These are phyloP conservation scores for Sporopachydermia quercuum DNA, from an alignment of 805 yeast genomes.

Conservation along the genomic window DNA sequence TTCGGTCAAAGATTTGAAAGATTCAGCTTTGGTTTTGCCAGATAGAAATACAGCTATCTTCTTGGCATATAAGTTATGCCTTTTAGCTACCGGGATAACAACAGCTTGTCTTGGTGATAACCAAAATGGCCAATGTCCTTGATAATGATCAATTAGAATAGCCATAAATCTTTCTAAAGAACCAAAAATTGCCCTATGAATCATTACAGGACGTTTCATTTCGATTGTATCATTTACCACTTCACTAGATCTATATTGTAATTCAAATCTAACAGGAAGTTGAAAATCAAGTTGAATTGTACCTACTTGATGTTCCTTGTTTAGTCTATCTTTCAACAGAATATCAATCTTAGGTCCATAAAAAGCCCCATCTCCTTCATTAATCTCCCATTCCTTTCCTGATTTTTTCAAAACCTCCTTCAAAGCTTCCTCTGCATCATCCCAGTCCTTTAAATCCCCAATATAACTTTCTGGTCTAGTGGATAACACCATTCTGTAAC, in stretches of 20 bases:
- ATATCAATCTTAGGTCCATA: slow-evolving; percentile 67
- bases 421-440: slow-evolving; percentile 60
- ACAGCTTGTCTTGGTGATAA: slow-evolving; percentile 81
- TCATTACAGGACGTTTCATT: slow-evolving; percentile 70
- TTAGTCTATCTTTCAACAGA: slow-evolving; percentile 61
- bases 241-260: slow-evolving; percentile 40
- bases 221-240: slow-evolving; percentile 23
- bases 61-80: slow-evolving; percentile 42
- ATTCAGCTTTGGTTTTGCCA: slow-evolving; percentile 9
- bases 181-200: slow-evolving; percentile 92
- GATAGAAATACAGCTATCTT: slow-evolving; percentile 28
- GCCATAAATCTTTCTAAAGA: slow-evolving; percentile 90
- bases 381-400: slow-evolving; percentile 48
- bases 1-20: slow-evolving; percentile 2
- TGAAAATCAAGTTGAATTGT: slow-evolving; percentile 94
- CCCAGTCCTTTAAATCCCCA: slow-evolving; percentile 71
- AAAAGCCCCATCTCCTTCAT: slow-evolving; percentile 93
- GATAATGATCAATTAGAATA: slow-evolving; percentile 73
- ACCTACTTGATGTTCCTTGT: slow-evolving; percentile 84
- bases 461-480: slow-evolving; percentile 75
- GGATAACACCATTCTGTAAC: slow-evolving; percentile 54
- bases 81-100: slow-evolving; percentile 56
- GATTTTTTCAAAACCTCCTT: slow-evolving; percentile 36
- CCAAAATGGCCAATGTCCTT: slow-evolving; percentile 98
- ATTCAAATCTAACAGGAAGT: slow-evolving; percentile 69